Percentiles rank a stretch among this genome's conserved stretches.
phyloP scores from a whole-genome alignment of 2,329 filamentous ascomycete genomes.

The Trichophyton benhamiae region DNA sequence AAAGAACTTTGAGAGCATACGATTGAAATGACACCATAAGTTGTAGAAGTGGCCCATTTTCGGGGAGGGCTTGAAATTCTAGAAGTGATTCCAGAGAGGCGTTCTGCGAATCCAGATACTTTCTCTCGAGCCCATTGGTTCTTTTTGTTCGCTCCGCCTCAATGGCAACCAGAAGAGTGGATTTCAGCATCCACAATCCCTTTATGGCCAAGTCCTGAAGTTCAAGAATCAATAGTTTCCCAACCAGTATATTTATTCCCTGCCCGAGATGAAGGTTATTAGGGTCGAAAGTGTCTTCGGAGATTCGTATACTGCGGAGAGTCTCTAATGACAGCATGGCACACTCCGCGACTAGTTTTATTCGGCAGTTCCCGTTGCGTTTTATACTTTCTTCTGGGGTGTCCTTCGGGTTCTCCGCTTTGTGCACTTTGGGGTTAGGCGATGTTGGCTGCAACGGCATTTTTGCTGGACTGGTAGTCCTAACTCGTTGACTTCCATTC shows the following conservation, averaged over 20 bases:
- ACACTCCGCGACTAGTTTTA: conserved; percentile 28
- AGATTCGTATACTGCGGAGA: conserved; percentile 25
- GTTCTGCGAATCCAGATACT: background rate
- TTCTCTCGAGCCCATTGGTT: background rate
- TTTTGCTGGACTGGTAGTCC: background rate
- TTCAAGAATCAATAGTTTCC: conserved; percentile 30
- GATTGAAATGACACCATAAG: conserved; percentile 24
- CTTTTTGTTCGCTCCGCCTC: conserved; percentile 11
- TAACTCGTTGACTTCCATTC: conserved; percentile 3
- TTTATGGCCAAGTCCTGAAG: conserved; percentile 31
- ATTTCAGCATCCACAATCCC: conserved; percentile 30
- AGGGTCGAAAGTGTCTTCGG: conserved; percentile 15
- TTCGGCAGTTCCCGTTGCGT: conserved; percentile 14
- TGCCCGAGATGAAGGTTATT: conserved; percentile 30
- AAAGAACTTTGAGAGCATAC: conserved; percentile 29
- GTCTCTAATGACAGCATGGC: conserved; percentile 29
- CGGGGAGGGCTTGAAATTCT: background rate
- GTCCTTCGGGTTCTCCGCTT: conserved; percentile 17
- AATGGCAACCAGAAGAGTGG: conserved; percentile 24
- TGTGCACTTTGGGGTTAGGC: conserved; percentile 20
- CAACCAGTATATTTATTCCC: conserved; percentile 31
- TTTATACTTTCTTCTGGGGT: conserved; percentile 6
- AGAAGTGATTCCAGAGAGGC: conserved; percentile 19
- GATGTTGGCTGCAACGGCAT: conserved; percentile 21
- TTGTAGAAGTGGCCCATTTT: conserved; percentile 6